Conservation (phyloP, 768 basidiomycete species). For the Termitomyces sp. region DNA sequence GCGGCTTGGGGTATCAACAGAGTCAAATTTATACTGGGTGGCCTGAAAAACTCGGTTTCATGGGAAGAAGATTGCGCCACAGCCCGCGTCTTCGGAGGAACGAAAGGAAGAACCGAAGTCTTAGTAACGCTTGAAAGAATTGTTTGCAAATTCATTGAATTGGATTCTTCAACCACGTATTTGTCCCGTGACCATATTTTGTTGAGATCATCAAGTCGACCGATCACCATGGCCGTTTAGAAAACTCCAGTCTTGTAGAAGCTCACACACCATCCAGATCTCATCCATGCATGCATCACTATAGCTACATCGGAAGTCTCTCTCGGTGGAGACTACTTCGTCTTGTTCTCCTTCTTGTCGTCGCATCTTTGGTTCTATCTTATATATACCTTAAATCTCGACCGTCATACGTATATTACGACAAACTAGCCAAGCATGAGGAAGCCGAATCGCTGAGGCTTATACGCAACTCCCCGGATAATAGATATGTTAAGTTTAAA, state of each 20-base stretch:
- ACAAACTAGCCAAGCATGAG: constrained; percentile 26
- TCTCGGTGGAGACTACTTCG: constrained; percentile 19
- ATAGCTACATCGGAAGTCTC: constrained; percentile 3
- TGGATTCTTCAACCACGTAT: background rate
- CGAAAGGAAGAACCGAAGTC: background rate
- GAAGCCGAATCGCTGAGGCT: constrained; percentile 24
- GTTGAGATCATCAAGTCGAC: no score
- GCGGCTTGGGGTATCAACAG: background rate
- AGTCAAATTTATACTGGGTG: background rate
- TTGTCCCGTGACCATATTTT: background rate
- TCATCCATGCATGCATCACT: constrained; percentile 16
- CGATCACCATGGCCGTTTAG: background rate
- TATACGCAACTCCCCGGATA: constrained; percentile 20
- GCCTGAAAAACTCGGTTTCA: background rate
- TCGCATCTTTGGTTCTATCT: constrained; percentile 17
- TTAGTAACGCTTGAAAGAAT: background rate
- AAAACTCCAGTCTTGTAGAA: no score
- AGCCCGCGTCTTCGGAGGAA: background rate
- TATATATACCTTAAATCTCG: constrained; percentile 31
- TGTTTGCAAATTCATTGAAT: background rate
- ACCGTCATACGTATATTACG: constrained; percentile 39
- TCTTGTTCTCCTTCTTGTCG: constrained; percentile 10
- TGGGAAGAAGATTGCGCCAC: background rate
- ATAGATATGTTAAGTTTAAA: constrained; percentile 39
- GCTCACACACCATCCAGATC: no score